Evolutionary conservation across 108 stramenopile genomes (phyloP).

Genomic region (Parietichytrium sp.): DNA sequence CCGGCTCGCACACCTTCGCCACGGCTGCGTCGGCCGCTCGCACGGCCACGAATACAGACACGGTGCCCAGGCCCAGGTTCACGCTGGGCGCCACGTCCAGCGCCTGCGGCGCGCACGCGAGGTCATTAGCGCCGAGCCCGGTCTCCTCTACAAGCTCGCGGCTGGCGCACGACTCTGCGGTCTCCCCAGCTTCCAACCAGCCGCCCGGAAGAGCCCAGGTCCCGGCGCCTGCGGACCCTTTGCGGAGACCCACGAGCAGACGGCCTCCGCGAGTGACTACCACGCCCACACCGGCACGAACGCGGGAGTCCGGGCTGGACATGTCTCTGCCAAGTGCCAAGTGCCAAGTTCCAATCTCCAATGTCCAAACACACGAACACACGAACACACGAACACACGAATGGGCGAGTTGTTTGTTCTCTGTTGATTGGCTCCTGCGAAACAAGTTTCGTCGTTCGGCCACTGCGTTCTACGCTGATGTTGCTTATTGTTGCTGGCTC

Average conservation of each 20-base stretch:
- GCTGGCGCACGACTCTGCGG: background rate
- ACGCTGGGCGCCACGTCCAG: background rate
- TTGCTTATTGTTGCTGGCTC: too few relatives aligned
- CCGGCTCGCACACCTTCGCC: background rate
- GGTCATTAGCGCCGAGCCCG: background rate
- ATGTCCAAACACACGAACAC: too few relatives aligned
- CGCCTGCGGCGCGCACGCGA: background rate
- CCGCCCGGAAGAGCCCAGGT: conserved; percentile 45
- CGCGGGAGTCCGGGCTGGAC: too few relatives aligned
- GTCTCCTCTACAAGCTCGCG: conserved; percentile 47
- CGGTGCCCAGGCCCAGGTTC: background rate
- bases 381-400: too few relatives aligned
- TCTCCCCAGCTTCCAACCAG: conserved; percentile 40
- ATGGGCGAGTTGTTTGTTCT: too few relatives aligned
- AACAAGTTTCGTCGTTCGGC: too few relatives aligned
- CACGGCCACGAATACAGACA: background rate
- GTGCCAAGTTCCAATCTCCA: too few relatives aligned
- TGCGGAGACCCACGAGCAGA: conserved; percentile 39
- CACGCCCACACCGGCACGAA: too few relatives aligned
- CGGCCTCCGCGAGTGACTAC: too few relatives aligned
- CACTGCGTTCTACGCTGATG: too few relatives aligned
- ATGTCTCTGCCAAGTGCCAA: too few relatives aligned
- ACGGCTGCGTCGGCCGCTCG: background rate
- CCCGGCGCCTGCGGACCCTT: conserved; percentile 45
- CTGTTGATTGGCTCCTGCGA: too few relatives aligned